Conservation (phyloP, 768 basidiomycete genomes). For the Collybiopsis luxurians region DNA sequence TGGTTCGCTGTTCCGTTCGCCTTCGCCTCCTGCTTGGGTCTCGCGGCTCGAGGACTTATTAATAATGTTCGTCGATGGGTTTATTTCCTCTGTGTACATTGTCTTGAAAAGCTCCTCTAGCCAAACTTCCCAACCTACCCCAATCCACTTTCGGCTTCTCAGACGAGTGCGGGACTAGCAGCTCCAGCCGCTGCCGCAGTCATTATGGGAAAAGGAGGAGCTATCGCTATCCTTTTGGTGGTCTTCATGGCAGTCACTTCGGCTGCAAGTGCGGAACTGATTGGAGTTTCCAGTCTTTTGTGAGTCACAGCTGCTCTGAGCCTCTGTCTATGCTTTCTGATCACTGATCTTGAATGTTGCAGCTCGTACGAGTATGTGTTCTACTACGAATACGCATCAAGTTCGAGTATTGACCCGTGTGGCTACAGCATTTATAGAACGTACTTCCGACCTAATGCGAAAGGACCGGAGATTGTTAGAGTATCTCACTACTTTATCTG, state of each 20-base stretch:
- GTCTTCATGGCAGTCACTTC: constrained; percentile 45
- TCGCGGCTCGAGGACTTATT: constrained; percentile 36
- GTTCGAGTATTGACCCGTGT: neutral
- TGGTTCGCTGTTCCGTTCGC: constrained; percentile 58
- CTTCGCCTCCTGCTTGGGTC: constrained; percentile 45
- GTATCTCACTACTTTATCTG: constrained; percentile 38
- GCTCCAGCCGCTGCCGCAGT: constrained; percentile 45
- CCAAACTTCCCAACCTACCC: constrained; percentile 55
- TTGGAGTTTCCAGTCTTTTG: constrained; percentile 43
- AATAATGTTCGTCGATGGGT: constrained; percentile 21
- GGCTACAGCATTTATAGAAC: constrained; percentile 33
- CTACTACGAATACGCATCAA: neutral
- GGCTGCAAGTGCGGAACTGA: constrained; percentile 43
- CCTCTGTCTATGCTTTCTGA: neutral
- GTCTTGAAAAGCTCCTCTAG: constrained; percentile 17
- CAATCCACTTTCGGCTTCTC: constrained; percentile 33
- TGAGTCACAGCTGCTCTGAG: constrained; percentile 27
- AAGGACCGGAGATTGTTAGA: constrained; percentile 36
- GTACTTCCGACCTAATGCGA: constrained; percentile 34
- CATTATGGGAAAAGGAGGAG: constrained; percentile 44
- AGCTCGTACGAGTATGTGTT: constrained; percentile 46
- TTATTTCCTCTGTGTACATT: no score
- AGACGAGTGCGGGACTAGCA: constrained; percentile 41
- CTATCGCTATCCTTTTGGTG: constrained; percentile 38
- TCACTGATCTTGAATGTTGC: neutral